Evolutionary conservation across 495 filamentous ascomycete species (phyloP).

Genomic region (Penicillium pulvis): DNA sequence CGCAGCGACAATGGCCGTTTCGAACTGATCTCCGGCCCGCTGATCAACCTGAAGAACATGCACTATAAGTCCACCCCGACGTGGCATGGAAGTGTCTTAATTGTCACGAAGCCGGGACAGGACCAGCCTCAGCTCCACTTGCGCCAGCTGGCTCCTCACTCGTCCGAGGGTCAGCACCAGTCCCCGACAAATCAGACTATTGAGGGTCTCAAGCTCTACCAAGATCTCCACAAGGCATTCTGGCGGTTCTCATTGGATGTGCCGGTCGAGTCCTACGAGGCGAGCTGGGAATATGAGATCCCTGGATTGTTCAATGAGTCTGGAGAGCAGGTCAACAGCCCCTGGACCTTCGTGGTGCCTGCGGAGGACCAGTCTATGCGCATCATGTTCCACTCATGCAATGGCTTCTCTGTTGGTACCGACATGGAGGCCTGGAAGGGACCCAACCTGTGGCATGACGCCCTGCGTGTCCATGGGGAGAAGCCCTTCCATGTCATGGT

Average conservation of each 20-base stretch:
- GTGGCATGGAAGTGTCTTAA: conserved; percentile 83
- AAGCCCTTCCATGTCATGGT: conserved; percentile 93
- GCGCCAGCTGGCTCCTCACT: conserved; percentile 46
- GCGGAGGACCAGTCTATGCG: conserved; percentile 83
- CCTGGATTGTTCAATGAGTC: conserved; percentile 41
- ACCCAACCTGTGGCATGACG: conserved; percentile 87
- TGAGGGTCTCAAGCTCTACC: conserved; percentile 71
- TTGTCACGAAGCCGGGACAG: conserved; percentile 71
- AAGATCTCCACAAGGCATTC: conserved; percentile 74
- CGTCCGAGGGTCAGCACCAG: conserved; percentile 12
- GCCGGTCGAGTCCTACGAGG: conserved; percentile 45
- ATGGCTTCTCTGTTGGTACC: conserved; percentile 92
- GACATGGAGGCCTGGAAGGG: conserved; percentile 84
- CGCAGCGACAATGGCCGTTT: conserved; percentile 22
- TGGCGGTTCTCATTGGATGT: conserved; percentile 75
- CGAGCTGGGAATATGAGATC: conserved; percentile 52
- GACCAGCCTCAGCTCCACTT: conserved; percentile 52
- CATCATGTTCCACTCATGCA: conserved; percentile 95
- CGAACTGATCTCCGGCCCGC: conserved; percentile 69
- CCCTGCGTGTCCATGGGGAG: conserved; percentile 66
- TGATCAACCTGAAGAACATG: conserved; percentile 86
- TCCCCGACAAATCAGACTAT: conserved; percentile 29
- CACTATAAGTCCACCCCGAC: conserved; percentile 53
- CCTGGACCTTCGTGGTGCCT: conserved; percentile 71
- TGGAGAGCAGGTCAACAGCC: conserved; percentile 39